Base-by-base conservation (phyloP, 2,329 filamentous ascomycete genomes). In the Microcyclosporella mali region DNA sequence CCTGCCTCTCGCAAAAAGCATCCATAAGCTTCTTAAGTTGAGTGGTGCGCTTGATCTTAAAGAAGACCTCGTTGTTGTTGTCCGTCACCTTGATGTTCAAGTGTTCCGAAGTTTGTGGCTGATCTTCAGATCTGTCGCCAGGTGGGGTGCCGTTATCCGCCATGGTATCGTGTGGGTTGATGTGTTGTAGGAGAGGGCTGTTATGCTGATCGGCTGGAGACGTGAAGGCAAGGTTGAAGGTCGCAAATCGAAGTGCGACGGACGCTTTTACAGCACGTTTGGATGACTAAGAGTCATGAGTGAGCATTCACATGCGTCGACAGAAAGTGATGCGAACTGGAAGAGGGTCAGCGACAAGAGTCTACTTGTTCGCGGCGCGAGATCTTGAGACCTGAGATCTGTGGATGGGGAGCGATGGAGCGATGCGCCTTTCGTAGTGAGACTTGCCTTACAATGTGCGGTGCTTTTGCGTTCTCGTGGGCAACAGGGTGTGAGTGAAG, bases 71-170 rank as follows among this genome's bases (percentile, higher is more conserved):
- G 66, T 98, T 98, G 73, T 95, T 95, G 72, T 94, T 95, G 59
- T 98, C 92, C 0, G 92, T 97, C 11, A 98, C 92, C 67, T 98
- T 98, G 72, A 98, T 97, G 71, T 98, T 98, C 4, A 98, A 75
- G 68, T 98, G 92, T 70, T 97, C 90, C 21, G 72, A 72, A 6
- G 51, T 43, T 32, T 45, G 56, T 59, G 41, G 71, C 70, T 47
- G 46, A 40, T 66, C 65, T 58, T 72, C 70, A 32, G 66, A 66
- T 55, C 65, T 63, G 30, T 65, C 56, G 51, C 49, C 50, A 27
- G 49, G 49, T 11, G 57, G 52, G 17, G 58, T 53, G 11, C 58
- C 56, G 40, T 49, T 54, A 58, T 73, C 70, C 31, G 70, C 71
- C 72, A 72, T 72, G 71, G 46, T 78, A 70, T n/a, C 37, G 25